These are phyloP conservation scores for Zostera marina DNA, from an alignment of 116 monocot species.

Conservation along the genomic window DNA sequence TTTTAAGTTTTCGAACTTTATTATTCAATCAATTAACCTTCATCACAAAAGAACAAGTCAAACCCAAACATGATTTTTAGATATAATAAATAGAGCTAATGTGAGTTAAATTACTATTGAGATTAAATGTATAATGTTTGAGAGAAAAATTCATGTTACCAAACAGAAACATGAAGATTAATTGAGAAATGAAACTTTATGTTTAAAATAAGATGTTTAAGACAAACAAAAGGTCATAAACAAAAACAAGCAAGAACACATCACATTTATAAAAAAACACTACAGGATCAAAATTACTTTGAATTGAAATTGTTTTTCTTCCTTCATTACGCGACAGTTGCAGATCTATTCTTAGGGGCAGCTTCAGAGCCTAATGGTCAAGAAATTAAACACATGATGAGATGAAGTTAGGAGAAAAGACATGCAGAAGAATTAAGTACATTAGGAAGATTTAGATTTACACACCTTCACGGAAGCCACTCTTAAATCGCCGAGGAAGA, in stretches of 20 bases:
- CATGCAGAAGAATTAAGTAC: background rate
- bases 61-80: too few relatives aligned
- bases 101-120: too few relatives aligned
- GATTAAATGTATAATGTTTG: too few relatives aligned
- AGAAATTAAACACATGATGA: background rate
- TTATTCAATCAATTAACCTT: too few relatives aligned
- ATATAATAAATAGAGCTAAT: too few relatives aligned
- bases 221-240: background rate
- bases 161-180: too few relatives aligned
- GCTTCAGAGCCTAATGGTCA: background rate
- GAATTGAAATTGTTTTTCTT: background rate
- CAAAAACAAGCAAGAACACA: background rate
- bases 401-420: background rate
- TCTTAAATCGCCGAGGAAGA: slow-evolving; percentile 49
- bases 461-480: slow-evolving; percentile 56
- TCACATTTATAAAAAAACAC: background rate
- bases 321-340: background rate
- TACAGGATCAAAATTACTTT: background rate
- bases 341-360: slow-evolving; percentile 1
- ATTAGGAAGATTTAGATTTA: background rate
- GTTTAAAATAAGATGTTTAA: background rate
- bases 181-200: too few relatives aligned
- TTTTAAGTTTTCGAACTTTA: too few relatives aligned
- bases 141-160: too few relatives aligned
- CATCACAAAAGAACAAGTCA: too few relatives aligned